These are phyloP conservation scores for Uromyces viciae-fabae DNA, from an alignment of 1,284 basidiomycete species.

Conservation along the genomic window DNA sequence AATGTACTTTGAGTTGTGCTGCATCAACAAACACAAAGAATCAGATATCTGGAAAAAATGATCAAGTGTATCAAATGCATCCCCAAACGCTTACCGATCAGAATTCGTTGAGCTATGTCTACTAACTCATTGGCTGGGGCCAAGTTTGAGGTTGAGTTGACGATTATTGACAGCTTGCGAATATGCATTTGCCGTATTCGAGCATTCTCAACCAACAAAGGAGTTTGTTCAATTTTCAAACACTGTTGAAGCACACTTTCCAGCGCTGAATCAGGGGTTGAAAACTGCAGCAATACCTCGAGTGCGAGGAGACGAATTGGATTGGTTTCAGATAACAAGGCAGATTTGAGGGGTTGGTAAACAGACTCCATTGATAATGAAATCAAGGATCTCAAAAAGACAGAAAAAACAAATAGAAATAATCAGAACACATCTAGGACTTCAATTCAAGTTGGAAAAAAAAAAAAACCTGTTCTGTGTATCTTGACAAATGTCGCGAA, in stretches of 20 bases:
- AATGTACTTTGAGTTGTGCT: slow-evolving; percentile 83
- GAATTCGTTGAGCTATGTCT: slow-evolving; percentile 49
- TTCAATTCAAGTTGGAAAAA: neutral
- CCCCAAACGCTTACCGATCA: slow-evolving; percentile 58
- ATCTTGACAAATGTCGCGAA: slow-evolving; percentile 20
- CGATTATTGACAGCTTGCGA: slow-evolving; percentile 51
- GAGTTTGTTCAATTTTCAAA: slow-evolving; percentile 50
- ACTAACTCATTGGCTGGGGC: slow-evolving; percentile 47
- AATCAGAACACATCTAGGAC: neutral
- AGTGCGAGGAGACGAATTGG: slow-evolving; percentile 55
- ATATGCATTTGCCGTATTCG: slow-evolving; percentile 76
- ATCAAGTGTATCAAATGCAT: neutral
- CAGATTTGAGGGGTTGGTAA: slow-evolving; percentile 32
- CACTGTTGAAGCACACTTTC: slow-evolving; percentile 47
- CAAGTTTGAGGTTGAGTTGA: slow-evolving; percentile 46
- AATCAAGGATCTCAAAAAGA: neutral
- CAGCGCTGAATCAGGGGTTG: slow-evolving; percentile 45
- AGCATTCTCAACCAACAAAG: slow-evolving; percentile 64
- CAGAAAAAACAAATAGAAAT: neutral
- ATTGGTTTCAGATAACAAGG: slow-evolving; percentile 58
- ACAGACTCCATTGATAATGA: slow-evolving; percentile 31
- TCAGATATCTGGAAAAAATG: neutral
- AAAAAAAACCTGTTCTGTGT: slow-evolving; percentile 4
- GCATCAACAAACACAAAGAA: slow-evolving; percentile 30
- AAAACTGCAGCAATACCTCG: slow-evolving; percentile 53